These are phyloP conservation scores for Boletus rufocinnamomeus DNA, from an alignment of 768 basidiomycete species.

Conservation along the genomic window DNA sequence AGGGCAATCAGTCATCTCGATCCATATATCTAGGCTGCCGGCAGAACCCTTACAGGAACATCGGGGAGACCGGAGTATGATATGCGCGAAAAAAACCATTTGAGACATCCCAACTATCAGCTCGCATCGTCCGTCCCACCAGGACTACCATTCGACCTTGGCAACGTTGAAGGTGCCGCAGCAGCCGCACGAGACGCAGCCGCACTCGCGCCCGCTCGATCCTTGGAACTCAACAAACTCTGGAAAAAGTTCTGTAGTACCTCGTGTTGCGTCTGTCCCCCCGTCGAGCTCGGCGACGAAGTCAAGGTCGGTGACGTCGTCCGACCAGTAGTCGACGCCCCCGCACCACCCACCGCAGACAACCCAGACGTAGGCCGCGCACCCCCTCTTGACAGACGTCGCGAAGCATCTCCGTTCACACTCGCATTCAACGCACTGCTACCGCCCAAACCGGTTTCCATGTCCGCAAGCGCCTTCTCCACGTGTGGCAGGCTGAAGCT, in stretches of 20 bases:
- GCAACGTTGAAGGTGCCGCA: conserved; percentile 14
- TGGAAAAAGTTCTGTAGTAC: conserved; percentile 89
- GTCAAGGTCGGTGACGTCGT: conserved; percentile 42
- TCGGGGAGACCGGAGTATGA: not conserved
- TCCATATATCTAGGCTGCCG: not conserved
- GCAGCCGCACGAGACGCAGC: conserved; percentile 28
- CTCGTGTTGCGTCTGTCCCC: conserved; percentile 75
- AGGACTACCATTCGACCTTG: conserved; percentile 39
- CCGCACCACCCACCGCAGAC: conserved; percentile 40
- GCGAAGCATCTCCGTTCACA: conserved; percentile 37
- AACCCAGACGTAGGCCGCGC: conserved; percentile 39
- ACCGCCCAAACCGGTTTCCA: conserved; percentile 63
- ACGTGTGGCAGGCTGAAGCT: conserved; percentile 86
- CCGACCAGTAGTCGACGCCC: conserved; percentile 34
- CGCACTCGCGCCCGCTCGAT: conserved; percentile 44
- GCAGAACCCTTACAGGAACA: no score
- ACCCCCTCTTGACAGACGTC: conserved; percentile 35
- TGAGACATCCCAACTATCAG: conserved; percentile 20
- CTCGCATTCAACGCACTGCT: conserved; percentile 38
- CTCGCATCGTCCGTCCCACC: conserved; percentile 41
- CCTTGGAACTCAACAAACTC: conserved; percentile 72
- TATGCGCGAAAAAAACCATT: no score
- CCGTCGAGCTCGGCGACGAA: conserved; percentile 45
- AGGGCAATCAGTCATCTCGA: not conserved
- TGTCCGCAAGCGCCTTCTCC: conserved; percentile 82